Conservation (phyloP, 352 stramenopile species). For the Salisapilia sapeloensis region DNA sequence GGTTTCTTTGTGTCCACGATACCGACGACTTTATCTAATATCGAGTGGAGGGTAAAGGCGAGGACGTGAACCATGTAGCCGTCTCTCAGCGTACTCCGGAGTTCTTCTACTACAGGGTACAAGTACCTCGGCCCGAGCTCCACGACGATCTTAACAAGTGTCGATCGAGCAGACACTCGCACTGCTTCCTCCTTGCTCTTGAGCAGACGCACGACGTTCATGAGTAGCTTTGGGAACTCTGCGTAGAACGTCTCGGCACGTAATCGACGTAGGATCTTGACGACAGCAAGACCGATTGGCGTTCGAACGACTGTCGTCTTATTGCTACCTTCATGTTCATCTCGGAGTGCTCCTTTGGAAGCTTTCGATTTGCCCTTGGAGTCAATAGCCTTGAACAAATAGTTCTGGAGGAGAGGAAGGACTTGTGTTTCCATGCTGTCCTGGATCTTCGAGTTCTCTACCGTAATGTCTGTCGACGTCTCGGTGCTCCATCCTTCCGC, state of each 20-base stretch:
- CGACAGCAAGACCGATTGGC: slow-evolving; percentile 86
- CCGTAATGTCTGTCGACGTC: slow-evolving; percentile 1
- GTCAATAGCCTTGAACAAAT: slow-evolving; percentile 76
- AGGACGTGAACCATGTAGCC: slow-evolving; percentile 78
- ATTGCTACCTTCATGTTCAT: slow-evolving; percentile 30
- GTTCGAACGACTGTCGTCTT: slow-evolving; percentile 71
- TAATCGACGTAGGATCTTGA: slow-evolving; percentile 94
- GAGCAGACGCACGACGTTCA: slow-evolving; percentile 77
- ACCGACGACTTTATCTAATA: slow-evolving; percentile 60
- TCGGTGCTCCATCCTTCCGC: slow-evolving; percentile 6
- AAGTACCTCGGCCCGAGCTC: slow-evolving; percentile 80
- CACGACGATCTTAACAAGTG: slow-evolving; percentile 89
- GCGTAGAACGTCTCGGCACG: slow-evolving; percentile 79
- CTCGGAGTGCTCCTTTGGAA: slow-evolving; percentile 13
- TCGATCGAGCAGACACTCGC: slow-evolving; percentile 82
- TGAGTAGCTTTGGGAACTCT: slow-evolving; percentile 89
- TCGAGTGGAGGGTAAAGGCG: slow-evolving; percentile 72
- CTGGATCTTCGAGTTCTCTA: slow-evolving; percentile 41
- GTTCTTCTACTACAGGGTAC: slow-evolving; percentile 65
- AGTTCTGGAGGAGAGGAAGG: slow-evolving; percentile 73
- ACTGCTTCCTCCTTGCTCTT: slow-evolving; percentile 88
- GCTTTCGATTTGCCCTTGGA: slow-evolving; percentile 40
- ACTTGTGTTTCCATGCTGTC: slow-evolving; percentile 64
- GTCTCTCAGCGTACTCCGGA: slow-evolving; percentile 66
- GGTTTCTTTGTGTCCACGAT: slow-evolving; percentile 33